These are phyloP conservation scores for Periconia sp. DNA, from an alignment of 2,329 filamentous ascomycete genomes.

Conservation along the genomic window DNA sequence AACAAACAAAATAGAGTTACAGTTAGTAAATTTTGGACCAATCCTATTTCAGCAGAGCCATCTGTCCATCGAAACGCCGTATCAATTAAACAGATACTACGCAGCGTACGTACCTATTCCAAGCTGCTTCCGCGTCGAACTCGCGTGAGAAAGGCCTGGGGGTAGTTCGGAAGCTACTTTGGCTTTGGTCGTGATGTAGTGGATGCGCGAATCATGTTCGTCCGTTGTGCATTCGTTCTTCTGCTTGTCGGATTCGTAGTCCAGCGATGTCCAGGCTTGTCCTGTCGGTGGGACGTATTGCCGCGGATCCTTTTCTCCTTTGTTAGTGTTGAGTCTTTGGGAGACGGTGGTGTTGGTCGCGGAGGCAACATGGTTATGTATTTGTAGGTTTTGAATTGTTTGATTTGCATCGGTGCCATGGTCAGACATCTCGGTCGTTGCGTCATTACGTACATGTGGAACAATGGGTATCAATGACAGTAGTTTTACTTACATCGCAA, in stretches of 20 bases:
- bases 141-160: slow-evolving; percentile 40
- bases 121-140: slow-evolving; percentile 49
- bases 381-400: slow-evolving; percentile 4
- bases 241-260: slow-evolving; percentile 47
- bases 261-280: slow-evolving; percentile 67
- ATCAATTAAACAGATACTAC: too few species aligned
- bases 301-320: slow-evolving; percentile 54
- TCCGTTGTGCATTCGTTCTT: slow-evolving; percentile 58
- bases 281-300: slow-evolving; percentile 68
- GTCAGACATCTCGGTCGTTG: background rate
- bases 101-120: slow-evolving; percentile 57
- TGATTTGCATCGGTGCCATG: background rate
- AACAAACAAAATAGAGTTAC: too few species aligned
- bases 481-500: slow-evolving; percentile 60
- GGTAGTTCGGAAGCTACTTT: slow-evolving; percentile 20
- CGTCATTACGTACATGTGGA: background rate
- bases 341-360: background rate
- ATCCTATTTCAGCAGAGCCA: too few species aligned
- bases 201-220: slow-evolving; percentile 47
- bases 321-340: slow-evolving; percentile 9
- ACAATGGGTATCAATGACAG: background rate
- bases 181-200: slow-evolving; percentile 48
- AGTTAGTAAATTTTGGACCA: too few species aligned
- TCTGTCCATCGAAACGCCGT: too few species aligned
- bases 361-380: background rate